Evolutionary conservation across 306 rosid species (phyloP).

Genomic region (Ammopiptanthus mongolicus): DNA sequence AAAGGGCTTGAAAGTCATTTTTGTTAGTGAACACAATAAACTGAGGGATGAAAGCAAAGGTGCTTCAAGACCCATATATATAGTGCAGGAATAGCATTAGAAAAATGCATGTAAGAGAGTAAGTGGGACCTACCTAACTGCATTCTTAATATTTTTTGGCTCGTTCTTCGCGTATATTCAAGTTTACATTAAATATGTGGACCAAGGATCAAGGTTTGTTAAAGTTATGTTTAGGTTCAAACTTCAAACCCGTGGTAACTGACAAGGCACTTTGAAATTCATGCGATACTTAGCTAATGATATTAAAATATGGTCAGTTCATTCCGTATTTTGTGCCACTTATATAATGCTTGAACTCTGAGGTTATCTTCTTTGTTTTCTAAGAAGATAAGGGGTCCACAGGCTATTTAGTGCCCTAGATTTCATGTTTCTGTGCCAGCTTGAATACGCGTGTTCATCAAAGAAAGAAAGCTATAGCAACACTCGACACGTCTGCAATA

Average conservation of each 20-base stretch:
- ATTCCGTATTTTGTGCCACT: neutral
- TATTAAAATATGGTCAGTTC: neutral
- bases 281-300: neutral
- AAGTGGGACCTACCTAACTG: neutral
- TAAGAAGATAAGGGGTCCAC: neutral
- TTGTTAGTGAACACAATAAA: neutral
- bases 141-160: neutral
- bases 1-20: constrained; percentile 21
- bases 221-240: neutral
- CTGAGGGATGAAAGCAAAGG: neutral
- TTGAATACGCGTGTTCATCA: neutral
- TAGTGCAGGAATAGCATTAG: neutral
- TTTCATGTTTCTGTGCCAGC: neutral
- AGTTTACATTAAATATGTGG: neutral
- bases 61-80: neutral
- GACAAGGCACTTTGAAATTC: neutral
- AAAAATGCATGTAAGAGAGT: neutral
- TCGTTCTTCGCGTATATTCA: neutral
- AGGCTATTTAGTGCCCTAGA: neutral
- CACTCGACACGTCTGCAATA: neutral
- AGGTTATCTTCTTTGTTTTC: neutral
- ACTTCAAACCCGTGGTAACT: neutral
- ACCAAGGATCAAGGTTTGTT: neutral
- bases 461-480: neutral
- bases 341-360: neutral